Evolutionary conservation across 1,139 yeast genomes (phyloP).

Genomic region (Saccharomyces pastorianus): DNA sequence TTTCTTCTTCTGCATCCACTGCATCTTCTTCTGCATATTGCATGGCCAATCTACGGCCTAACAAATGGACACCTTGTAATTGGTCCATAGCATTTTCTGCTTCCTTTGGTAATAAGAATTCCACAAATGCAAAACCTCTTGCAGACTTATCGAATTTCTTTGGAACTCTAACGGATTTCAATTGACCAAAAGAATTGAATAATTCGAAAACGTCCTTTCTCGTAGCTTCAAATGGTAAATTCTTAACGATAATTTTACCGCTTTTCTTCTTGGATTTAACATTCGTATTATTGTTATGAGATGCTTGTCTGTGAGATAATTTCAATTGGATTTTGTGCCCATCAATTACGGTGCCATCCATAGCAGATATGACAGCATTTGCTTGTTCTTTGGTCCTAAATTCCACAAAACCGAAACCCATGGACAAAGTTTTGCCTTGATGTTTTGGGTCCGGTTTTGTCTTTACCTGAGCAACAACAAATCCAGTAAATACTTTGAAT

Average conservation of each 20-base stretch:
- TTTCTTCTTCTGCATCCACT: slow-evolving; percentile 80
- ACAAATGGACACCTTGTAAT: slow-evolving; percentile 89
- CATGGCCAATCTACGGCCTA: slow-evolving; percentile 90
- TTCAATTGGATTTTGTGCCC: slow-evolving; percentile 89
- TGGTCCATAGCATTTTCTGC: slow-evolving; percentile 95
- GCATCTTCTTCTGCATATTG: slow-evolving; percentile 84
- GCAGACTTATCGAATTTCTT: slow-evolving; percentile 91
- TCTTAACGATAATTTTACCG: slow-evolving; percentile 83
- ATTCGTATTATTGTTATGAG: slow-evolving; percentile 22
- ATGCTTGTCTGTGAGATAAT: slow-evolving; percentile 65
- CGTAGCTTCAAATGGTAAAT: slow-evolving; percentile 92
- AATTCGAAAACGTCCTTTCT: slow-evolving; percentile 85
- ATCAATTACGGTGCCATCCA: slow-evolving; percentile 75
- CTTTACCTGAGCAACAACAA: slow-evolving; percentile 73
- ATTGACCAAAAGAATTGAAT: slow-evolving; percentile 88
- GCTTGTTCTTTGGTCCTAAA: slow-evolving; percentile 76
- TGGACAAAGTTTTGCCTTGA: slow-evolving; percentile 57
- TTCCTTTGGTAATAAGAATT: slow-evolving; percentile 78
- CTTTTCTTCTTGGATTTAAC: slow-evolving; percentile 37
- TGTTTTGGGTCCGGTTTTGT: slow-evolving; percentile 83
- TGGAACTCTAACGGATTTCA: slow-evolving; percentile 92
- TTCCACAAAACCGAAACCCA: slow-evolving; percentile 98
- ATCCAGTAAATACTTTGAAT: slow-evolving; percentile 70
- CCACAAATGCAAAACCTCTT: slow-evolving; percentile 97
- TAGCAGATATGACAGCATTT: slow-evolving; percentile 56